These are phyloP conservation scores for Boletus reticulatus DNA, from an alignment of 768 basidiomycete species.

Conservation along the genomic window DNA sequence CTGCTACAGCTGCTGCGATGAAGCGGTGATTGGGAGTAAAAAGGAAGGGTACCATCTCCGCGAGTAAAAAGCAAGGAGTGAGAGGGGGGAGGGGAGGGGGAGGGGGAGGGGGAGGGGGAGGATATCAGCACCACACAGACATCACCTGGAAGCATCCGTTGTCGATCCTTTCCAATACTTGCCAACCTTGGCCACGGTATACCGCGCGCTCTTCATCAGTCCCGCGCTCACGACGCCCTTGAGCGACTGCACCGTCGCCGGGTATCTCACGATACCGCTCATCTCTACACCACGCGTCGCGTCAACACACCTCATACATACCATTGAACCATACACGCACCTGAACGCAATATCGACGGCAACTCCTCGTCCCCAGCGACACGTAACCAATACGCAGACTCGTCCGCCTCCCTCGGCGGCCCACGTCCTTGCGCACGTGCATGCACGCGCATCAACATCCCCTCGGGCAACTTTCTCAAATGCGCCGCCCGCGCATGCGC, in stretches of 20 bases:
- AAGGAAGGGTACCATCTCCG: too few species aligned
- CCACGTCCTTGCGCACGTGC: constrained; percentile 29
- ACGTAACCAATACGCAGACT: constrained; percentile 71
- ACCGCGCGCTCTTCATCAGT: constrained; percentile 71
- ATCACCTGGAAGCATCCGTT: not conserved
- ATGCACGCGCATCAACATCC: constrained; percentile 57
- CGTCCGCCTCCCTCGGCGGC: constrained; percentile 55
- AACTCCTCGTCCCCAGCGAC: constrained; percentile 65
- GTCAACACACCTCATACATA: too few species aligned
- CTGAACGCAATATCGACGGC: constrained; percentile 48
- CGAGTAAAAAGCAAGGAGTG: constrained; percentile 6
- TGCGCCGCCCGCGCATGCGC: constrained; percentile 69
- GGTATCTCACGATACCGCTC: constrained; percentile 71
- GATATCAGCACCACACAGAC: too few species aligned
- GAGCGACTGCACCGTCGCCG: constrained; percentile 78
- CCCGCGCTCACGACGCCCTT: constrained; percentile 89
- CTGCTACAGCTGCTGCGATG: constrained; percentile 15
- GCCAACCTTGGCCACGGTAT: constrained; percentile 69
- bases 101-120: not conserved
- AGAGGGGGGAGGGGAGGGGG: too few species aligned
- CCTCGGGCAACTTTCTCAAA: constrained; percentile 74
- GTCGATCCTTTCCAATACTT: constrained; percentile 71
- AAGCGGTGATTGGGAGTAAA: constrained; percentile 2
- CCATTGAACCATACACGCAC: constrained; percentile 34
- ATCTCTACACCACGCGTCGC: constrained; percentile 50